phyloP scores from a whole-genome alignment of 2,329 filamentous ascomycete species.

The Trichoderma citrinoviride region DNA sequence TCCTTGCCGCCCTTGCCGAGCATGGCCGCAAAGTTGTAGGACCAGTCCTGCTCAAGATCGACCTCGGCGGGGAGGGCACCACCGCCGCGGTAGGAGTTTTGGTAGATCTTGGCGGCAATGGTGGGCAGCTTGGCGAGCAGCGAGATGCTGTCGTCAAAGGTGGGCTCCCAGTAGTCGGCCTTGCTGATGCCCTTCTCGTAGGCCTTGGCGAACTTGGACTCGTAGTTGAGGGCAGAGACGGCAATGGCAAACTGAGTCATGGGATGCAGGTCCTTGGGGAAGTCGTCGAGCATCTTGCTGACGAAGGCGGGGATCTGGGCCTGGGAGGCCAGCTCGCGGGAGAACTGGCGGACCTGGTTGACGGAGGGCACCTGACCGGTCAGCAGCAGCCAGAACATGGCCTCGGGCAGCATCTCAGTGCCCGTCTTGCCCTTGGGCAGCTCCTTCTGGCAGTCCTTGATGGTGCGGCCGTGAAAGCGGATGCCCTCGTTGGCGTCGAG shows the following conservation, averaged over 20 bases:
- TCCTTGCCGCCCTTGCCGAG: constrained; percentile 84
- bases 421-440: constrained; percentile 89
- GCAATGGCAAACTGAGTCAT: constrained; percentile 98
- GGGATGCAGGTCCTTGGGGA: constrained; percentile 87
- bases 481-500: constrained; percentile 97
- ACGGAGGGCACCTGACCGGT: constrained; percentile 88
- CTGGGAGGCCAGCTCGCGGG: constrained; percentile 82
- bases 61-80: constrained; percentile 72
- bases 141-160: constrained; percentile 91
- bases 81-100: constrained; percentile 76
- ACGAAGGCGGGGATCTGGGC: constrained; percentile 79
- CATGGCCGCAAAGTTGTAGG: constrained; percentile 97
- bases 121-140: constrained; percentile 94
- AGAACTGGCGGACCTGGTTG: constrained; percentile 76
- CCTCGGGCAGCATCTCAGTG: constrained; percentile 96
- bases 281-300: constrained; percentile 81
- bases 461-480: constrained; percentile 94
- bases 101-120: constrained; percentile 96
- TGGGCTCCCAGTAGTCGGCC: constrained; percentile 98
- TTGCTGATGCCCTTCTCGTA: constrained; percentile 92
- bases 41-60: constrained; percentile 89
- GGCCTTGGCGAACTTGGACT: constrained; percentile 87
- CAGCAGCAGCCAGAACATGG: constrained; percentile 99
- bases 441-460: constrained; percentile 94
- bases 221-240: constrained; percentile 93